Evolutionary conservation across 2,329 filamentous ascomycete genomes (phyloP).

Genomic region (Penicillium sp.): DNA sequence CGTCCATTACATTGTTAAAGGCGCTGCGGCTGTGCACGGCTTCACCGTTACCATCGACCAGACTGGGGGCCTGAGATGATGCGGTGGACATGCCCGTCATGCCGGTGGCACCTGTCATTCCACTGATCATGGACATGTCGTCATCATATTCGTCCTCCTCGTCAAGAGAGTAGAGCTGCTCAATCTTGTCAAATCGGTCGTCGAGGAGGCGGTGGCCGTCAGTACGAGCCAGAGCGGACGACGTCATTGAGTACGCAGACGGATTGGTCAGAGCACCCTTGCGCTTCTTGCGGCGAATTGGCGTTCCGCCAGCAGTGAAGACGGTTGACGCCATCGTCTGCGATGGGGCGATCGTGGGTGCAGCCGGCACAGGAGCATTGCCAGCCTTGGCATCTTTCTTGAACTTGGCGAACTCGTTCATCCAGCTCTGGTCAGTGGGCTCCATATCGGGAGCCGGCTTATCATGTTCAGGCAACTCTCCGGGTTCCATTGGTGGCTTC

Average conservation of each 20-base stretch:
- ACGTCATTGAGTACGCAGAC: constrained; percentile 88
- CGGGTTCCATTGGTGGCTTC: constrained; percentile 21
- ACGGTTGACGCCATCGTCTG: constrained; percentile 44
- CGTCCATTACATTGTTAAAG: constrained; percentile 88
- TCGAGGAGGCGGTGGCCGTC: constrained; percentile 84
- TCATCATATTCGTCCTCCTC: constrained; percentile 54
- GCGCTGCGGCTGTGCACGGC: constrained; percentile 66
- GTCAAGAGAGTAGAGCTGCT: constrained; percentile 71
- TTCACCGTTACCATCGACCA: constrained; percentile 37
- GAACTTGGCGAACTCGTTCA: constrained; percentile 90
- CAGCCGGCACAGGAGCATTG: constrained; percentile 35
- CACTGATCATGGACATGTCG: constrained; percentile 49
- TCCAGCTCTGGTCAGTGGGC: constrained; percentile 76
- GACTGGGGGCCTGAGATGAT: constrained; percentile 61
- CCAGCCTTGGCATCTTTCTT: constrained; percentile 67
- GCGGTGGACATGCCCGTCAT: constrained; percentile 52
- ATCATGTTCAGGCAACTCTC: constrained; percentile 37
- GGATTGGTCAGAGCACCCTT: constrained; percentile 89
- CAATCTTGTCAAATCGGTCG: constrained; percentile 84
- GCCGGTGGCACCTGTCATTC: constrained; percentile 53
- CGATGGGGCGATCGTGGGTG: constrained; percentile 37
- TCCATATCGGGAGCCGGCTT: constrained; percentile 43
- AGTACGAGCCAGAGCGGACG: constrained; percentile 79
- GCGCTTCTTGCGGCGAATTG: constrained; percentile 76
- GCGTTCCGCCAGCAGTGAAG: constrained; percentile 62